Evolutionary conservation across 176 grass and related monocot species (phyloP).

Genomic region (Ensete glaucum): DNA sequence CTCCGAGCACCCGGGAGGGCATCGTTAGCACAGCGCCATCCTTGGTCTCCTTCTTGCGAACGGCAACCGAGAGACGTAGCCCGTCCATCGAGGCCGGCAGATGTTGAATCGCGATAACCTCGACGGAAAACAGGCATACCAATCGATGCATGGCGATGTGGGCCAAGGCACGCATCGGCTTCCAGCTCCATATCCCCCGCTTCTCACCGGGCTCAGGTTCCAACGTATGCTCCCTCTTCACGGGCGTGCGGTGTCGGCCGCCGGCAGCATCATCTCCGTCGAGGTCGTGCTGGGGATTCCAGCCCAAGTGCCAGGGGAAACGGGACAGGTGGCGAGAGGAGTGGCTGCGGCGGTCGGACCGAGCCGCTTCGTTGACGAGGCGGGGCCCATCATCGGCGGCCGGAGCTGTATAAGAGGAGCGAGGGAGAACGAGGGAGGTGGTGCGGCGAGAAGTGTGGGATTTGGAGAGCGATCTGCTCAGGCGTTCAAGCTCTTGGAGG

Average conservation of each 20-base stretch:
- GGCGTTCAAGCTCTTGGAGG: not conserved
- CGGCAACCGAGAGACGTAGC: conserved; percentile 48
- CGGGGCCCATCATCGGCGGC: not conserved
- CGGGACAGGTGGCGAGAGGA: conserved; percentile 19
- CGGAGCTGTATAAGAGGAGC: not conserved
- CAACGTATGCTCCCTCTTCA: too few species aligned
- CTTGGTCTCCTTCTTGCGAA: conserved; percentile 56
- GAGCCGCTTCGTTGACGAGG: not conserved
- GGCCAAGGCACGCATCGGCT: conserved; percentile 55
- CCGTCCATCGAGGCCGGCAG: conserved; percentile 44
- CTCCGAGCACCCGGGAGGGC: conserved; percentile 39
- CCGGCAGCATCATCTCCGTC: not conserved
- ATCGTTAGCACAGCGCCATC: conserved; percentile 62
- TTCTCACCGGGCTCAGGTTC: not conserved
- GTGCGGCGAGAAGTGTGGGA: not conserved
- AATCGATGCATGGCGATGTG: conserved; percentile 56
- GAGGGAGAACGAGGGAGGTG: conserved; percentile 9
- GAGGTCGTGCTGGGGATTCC: not conserved
- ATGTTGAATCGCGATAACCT: conserved; percentile 38
- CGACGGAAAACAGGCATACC: conserved; percentile 67
- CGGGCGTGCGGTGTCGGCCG: too few species aligned
- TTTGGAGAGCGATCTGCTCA: not conserved
- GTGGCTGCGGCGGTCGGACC: conserved; percentile 13
- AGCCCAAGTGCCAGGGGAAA: not conserved
- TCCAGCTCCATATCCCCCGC: conserved; percentile 45